These are phyloP conservation scores for Dryadomyces quercus-mongolicae DNA, from an alignment of 2,329 filamentous ascomycete species.

Conservation along the genomic window DNA sequence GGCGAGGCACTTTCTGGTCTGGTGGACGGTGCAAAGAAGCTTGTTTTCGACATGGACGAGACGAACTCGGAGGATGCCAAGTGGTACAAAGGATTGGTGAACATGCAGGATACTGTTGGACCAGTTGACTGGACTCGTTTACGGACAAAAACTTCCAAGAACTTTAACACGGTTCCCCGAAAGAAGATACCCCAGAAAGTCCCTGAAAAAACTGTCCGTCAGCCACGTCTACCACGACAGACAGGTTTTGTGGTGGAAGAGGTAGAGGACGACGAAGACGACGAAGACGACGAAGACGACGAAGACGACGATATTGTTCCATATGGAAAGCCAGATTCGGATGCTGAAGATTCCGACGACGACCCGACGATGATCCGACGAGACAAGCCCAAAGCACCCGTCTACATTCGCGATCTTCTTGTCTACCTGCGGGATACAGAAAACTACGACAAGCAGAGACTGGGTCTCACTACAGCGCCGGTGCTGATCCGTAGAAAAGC, in stretches of 20 bases:
- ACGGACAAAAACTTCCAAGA: constrained; percentile 1
- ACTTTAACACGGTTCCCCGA: too few relatives aligned
- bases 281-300: constrained; percentile 39
- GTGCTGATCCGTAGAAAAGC: constrained; percentile 77
- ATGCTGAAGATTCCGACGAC: constrained; percentile 84
- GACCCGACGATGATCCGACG: constrained; percentile 79
- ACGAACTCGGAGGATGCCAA: constrained; percentile 58
- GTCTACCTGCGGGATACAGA: constrained; percentile 67
- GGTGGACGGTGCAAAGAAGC: constrained; percentile 54
- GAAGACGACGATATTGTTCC: constrained; percentile 59
- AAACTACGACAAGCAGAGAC: constrained; percentile 69
- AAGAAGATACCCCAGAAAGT: too few relatives aligned
- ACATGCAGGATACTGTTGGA: constrained; percentile 51
- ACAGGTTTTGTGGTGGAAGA: constrained; percentile 50
- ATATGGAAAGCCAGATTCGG: constrained; percentile 78
- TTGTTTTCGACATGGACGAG: constrained; percentile 79
- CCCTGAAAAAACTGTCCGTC: constrained; percentile 11
- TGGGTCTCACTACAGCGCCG: constrained; percentile 68
- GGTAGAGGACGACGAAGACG: constrained; percentile 45
- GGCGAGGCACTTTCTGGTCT: constrained; percentile 60
- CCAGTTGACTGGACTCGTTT: constrained; percentile 34
- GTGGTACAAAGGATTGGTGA: constrained; percentile 60
- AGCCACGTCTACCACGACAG: constrained; percentile 13
- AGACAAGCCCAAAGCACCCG: constrained; percentile 71
- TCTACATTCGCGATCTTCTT: constrained; percentile 83